These are phyloP conservation scores for Francoa sonchifolia DNA, from an alignment of 441 rosid species.

Conservation along the genomic window DNA sequence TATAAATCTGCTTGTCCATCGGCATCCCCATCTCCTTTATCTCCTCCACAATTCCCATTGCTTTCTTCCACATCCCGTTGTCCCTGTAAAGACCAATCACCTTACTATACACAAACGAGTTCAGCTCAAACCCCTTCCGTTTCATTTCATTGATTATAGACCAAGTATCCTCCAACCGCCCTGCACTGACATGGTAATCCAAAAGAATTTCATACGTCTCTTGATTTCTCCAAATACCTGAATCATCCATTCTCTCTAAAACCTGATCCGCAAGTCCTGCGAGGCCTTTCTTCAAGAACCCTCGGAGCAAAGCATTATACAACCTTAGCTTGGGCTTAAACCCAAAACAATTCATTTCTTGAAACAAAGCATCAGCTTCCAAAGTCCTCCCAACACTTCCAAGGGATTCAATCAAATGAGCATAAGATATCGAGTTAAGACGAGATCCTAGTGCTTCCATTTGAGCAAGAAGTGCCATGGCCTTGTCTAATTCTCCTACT, in stretches of 20 bases:
- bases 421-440: constrained; percentile 29
- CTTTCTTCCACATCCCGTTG: constrained; percentile 79
- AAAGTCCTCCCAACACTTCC: constrained; percentile 36
- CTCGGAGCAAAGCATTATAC: constrained; percentile 36
- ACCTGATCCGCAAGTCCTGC: constrained; percentile 29
- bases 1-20: constrained; percentile 40
- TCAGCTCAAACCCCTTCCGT: constrained; percentile 22
- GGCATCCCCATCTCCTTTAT: constrained; percentile 33
- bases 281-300: constrained; percentile 42
- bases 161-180: constrained; percentile 54
- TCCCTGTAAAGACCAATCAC: constrained; percentile 55
- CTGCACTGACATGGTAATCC: constrained; percentile 46
- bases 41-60: constrained; percentile 44
- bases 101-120: constrained; percentile 38
- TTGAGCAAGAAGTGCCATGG: constrained; percentile 36
- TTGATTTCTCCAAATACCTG: constrained; percentile 24
- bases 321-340: constrained; percentile 22
- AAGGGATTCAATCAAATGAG: constrained; percentile 31
- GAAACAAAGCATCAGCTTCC: constrained; percentile 54
- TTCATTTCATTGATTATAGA: constrained; percentile 42
- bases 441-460: constrained; percentile 38
- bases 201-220: constrained; percentile 36
- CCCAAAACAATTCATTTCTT: constrained; percentile 29
- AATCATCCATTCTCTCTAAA: constrained; percentile 22
- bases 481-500: constrained; percentile 28